Percentiles rank a stretch among this genome's conserved stretches.
phyloP scores from a whole-genome alignment of 208 protist species.

The Trypanosoma mega region DNA sequence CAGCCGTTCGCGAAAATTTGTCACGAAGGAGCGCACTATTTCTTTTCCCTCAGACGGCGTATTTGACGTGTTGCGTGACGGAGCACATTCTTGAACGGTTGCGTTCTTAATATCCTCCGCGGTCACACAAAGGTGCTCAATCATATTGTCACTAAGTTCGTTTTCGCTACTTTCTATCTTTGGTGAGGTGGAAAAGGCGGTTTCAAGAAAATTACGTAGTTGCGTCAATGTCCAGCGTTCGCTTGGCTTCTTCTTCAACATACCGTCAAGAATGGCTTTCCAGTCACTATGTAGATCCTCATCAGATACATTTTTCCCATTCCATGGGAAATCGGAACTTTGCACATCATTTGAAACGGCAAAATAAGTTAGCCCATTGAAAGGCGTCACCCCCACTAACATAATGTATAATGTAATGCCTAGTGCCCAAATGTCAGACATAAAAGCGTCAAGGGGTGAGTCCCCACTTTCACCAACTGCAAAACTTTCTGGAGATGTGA shows the following conservation, averaged over 20 bases:
- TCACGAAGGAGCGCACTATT: too few species aligned
- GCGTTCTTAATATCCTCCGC: too few species aligned
- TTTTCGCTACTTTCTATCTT: too few species aligned
- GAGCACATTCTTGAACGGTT: too few species aligned
- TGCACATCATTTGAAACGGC: conserved; percentile 46
- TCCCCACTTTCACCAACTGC: conserved; percentile 6
- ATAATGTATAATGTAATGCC: conserved; percentile 84
- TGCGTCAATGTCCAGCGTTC: conserved; percentile 54
- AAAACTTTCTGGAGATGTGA: conserved; percentile 73
- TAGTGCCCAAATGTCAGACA: conserved; percentile 79
- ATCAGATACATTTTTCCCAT: conserved; percentile 29
- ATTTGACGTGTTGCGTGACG: too few species aligned
- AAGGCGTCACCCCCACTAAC: conserved; percentile 70
- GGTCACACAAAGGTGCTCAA: too few species aligned
- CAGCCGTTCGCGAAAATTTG: too few species aligned
- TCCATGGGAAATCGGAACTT: conserved; percentile 42
- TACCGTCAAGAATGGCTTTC: conserved; percentile 48
- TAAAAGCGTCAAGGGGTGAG: conserved; percentile 41
- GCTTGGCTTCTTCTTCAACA: conserved; percentile 72
- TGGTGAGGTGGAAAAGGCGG: not conserved
- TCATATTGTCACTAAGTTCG: too few species aligned
- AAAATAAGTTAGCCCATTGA: conserved; percentile 41
- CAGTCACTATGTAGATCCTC: conserved; percentile 38
- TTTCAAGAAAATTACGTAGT: conserved; percentile 59
- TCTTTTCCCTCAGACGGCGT: too few species aligned